phyloP scores from a whole-genome alignment of 202 grass and related monocot species.

The Setaria viridis region DNA sequence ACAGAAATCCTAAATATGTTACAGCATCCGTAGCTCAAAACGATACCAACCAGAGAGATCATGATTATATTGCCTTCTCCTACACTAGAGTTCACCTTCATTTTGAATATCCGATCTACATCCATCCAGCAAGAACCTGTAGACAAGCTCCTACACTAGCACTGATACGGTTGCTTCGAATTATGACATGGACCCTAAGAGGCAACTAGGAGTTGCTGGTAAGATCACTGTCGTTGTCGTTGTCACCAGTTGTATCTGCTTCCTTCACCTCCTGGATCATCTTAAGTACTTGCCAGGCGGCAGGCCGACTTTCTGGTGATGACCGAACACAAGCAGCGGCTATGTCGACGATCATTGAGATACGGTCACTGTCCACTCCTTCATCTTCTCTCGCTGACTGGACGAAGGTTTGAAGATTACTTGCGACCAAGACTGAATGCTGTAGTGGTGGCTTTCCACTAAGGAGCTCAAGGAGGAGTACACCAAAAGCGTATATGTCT shows the following conservation, averaged over 20 bases:
- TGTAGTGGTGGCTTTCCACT: conserved; percentile 76
- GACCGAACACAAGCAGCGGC: conserved; percentile 66
- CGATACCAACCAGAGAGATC: conserved; percentile 41
- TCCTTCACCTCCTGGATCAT: conserved; percentile 99
- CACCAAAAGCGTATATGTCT: conserved; percentile 87
- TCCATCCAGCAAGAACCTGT: conserved; percentile 25
- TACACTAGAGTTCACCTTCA: conserved; percentile 8
- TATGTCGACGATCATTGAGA: conserved; percentile 84
- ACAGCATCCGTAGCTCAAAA: conserved; percentile 40
- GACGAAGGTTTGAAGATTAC: conserved; percentile 73
- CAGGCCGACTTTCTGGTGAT: conserved; percentile 77
- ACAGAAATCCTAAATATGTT: conserved; percentile 36
- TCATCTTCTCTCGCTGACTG: conserved; percentile 73
- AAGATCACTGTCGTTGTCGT: conserved; percentile 73
- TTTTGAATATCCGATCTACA: conserved; percentile 17
- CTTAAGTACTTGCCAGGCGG: conserved; percentile 96
- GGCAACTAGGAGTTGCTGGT: conserved; percentile 73
- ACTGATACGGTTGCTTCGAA: neutral
- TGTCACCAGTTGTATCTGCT: conserved; percentile 54
- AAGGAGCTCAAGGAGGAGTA: conserved; percentile 82
- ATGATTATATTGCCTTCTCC: conserved; percentile 37
- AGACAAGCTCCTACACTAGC: conserved; percentile 12
- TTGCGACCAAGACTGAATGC: conserved; percentile 60
- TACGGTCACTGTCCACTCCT: conserved; percentile 62
- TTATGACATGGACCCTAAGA: conserved; percentile 10